Evolutionary conservation across 1,284 basidiomycete genomes (phyloP).

Genomic region (Pyrrhoderma noxium): DNA sequence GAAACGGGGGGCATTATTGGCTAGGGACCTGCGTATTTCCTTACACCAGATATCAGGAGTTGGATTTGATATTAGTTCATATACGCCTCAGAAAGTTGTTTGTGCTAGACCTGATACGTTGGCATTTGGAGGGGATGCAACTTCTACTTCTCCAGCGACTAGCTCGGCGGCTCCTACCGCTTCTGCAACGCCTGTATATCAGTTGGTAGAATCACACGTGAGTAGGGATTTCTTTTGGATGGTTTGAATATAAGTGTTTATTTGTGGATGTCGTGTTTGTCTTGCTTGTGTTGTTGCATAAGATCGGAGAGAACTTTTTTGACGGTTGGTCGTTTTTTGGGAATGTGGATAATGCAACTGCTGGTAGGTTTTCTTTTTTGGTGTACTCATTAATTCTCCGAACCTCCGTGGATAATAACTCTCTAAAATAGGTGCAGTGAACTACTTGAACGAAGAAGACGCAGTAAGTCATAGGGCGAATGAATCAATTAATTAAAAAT

Average conservation of each 20-base stretch:
- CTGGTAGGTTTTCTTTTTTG: no score
- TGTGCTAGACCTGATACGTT: conserved; percentile 15
- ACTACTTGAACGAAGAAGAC: conserved; percentile 49
- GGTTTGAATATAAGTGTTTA: no score
- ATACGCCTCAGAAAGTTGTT: conserved; percentile 9
- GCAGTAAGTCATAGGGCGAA: conserved; percentile 45
- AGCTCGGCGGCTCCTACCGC: not conserved
- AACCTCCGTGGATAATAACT: no score
- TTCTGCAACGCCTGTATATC: conserved; percentile 14
- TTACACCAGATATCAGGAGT: conserved; percentile 45
- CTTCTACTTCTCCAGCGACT: conserved; percentile 16
- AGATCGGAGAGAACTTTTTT: conserved; percentile 69
- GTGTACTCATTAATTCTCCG: no score
- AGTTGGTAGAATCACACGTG: conserved; percentile 15
- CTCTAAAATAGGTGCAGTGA: conserved; percentile 19
- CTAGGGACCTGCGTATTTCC: conserved; percentile 52
- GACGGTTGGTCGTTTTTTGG: conserved; percentile 74
- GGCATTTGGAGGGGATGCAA: conserved; percentile 2
- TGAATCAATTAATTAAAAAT: no score
- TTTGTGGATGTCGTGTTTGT: no score
- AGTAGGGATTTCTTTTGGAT: no score
- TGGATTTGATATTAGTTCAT: conserved; percentile 22
- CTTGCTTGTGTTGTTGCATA: not conserved
- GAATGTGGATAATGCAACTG: conserved; percentile 36
- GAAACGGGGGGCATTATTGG: conserved; percentile 48